phyloP scores from a whole-genome alignment of 306 rosid species.

The Lathyrus tuberosus region DNA sequence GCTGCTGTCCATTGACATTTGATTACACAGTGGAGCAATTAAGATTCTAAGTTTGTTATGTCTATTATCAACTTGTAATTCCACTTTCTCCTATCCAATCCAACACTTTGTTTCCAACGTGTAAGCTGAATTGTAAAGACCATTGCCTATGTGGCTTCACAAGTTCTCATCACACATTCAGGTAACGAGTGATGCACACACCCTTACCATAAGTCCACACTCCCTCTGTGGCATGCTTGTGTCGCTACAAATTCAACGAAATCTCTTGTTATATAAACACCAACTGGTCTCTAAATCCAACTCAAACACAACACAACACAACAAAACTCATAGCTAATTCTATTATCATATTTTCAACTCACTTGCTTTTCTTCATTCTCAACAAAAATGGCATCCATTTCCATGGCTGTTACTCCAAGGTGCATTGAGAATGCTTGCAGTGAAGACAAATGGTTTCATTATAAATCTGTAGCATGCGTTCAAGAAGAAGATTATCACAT shows the following conservation, averaged over 20 bases:
- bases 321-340: neutral
- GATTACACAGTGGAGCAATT: neutral
- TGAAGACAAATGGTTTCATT: neutral
- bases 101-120: neutral
- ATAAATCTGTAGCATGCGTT: neutral
- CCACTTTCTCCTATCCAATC: too few relatives aligned
- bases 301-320: neutral
- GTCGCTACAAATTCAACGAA: neutral
- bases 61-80: too few relatives aligned
- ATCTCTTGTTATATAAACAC: slow-evolving; percentile 6
- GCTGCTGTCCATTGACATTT: too few relatives aligned
- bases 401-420: neutral
- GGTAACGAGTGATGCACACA: neutral
- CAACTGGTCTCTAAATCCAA: too few relatives aligned
- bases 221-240: neutral
- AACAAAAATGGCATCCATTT: neutral
- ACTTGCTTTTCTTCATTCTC: neutral
- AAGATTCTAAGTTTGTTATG: too few relatives aligned
- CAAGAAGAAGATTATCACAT: too few relatives aligned
- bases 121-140: neutral
- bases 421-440: neutral
- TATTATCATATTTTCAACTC: neutral
- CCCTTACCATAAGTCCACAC: neutral
- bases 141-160: neutral
- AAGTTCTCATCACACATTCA: neutral